These are phyloP conservation scores for Alternaria brassicicola DNA, from an alignment of 2,329 filamentous ascomycete species.

Conservation along the genomic window DNA sequence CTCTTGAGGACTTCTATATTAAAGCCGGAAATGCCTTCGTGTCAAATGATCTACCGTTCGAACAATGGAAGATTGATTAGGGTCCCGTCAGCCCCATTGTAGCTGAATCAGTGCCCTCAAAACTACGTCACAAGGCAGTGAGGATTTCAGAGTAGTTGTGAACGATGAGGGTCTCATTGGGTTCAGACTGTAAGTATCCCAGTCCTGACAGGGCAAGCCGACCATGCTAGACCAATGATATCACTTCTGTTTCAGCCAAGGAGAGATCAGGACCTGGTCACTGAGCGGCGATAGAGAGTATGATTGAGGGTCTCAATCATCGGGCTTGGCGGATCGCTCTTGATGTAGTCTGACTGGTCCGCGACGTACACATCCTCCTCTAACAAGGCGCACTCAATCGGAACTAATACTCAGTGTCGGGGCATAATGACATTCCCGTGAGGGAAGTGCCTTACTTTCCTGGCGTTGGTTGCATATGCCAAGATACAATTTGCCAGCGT, in stretches of 20 bases:
- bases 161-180: background rate
- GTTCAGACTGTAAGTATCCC: background rate
- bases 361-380: background rate
- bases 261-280: background rate
- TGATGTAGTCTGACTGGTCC: background rate
- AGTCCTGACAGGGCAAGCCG: background rate
- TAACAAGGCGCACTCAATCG: background rate
- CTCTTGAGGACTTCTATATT: background rate
- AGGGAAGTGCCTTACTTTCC: too few species aligned
- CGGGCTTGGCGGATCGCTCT: background rate
- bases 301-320: background rate
- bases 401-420: too few species aligned
- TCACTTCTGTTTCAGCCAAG: background rate
- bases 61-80: background rate
- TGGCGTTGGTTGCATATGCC: too few species aligned
- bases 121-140: background rate
- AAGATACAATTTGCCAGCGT: too few species aligned
- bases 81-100: background rate
- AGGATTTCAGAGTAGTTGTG: background rate
- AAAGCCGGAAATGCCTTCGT: background rate
- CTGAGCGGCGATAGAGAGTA: background rate
- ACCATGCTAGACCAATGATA: background rate
- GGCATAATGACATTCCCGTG: too few species aligned
- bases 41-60: background rate
- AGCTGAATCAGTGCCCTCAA: background rate